Conservation (phyloP, 2,329 filamentous ascomycete species). For the Ramularia endophylla region DNA sequence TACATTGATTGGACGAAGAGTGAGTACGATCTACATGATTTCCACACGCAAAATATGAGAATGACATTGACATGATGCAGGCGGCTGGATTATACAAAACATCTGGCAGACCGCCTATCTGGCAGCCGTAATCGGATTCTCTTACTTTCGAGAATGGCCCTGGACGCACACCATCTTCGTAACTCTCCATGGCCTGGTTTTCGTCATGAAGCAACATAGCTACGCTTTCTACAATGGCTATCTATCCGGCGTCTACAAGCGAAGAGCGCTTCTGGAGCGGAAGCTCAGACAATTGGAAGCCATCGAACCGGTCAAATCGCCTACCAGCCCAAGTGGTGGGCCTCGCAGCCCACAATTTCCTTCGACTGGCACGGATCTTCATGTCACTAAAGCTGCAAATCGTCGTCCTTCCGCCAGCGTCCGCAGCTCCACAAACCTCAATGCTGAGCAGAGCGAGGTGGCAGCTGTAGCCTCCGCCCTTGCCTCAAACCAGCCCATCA, state of each 20-base stretch:
- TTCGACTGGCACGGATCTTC: slow-evolving; percentile 16
- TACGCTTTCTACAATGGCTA: slow-evolving; percentile 77
- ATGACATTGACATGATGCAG: too few relatives aligned
- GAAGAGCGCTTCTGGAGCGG: slow-evolving; percentile 37
- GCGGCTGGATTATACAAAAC: slow-evolving; percentile 69
- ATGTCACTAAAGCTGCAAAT: slow-evolving; percentile 9
- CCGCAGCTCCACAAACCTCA: slow-evolving; percentile 39
- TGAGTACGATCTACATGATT: too few relatives aligned
- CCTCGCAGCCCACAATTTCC: slow-evolving; percentile 6
- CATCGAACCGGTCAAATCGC: slow-evolving; percentile 43
- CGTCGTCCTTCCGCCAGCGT: slow-evolving; percentile 32
- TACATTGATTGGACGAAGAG: slow-evolving; percentile 60
- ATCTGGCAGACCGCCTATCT: slow-evolving; percentile 66
- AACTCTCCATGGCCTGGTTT: slow-evolving; percentile 65
- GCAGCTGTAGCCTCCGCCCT: slow-evolving; percentile 58
- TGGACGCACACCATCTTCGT: slow-evolving; percentile 80
- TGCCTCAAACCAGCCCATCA: slow-evolving; percentile 54
- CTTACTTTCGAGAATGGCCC: slow-evolving; percentile 67
- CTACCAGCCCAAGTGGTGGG: slow-evolving; percentile 6
- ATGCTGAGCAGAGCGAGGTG: slow-evolving; percentile 50
- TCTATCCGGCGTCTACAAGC: slow-evolving; percentile 51
- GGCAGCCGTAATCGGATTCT: slow-evolving; percentile 56
- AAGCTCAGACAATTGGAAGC: slow-evolving; percentile 55
- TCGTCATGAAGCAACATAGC: slow-evolving; percentile 80
- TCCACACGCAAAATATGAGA: too few relatives aligned